Evolutionary conservation across 805 yeast genomes (phyloP).

Genomic region (Metschnikowia colocasiae): DNA sequence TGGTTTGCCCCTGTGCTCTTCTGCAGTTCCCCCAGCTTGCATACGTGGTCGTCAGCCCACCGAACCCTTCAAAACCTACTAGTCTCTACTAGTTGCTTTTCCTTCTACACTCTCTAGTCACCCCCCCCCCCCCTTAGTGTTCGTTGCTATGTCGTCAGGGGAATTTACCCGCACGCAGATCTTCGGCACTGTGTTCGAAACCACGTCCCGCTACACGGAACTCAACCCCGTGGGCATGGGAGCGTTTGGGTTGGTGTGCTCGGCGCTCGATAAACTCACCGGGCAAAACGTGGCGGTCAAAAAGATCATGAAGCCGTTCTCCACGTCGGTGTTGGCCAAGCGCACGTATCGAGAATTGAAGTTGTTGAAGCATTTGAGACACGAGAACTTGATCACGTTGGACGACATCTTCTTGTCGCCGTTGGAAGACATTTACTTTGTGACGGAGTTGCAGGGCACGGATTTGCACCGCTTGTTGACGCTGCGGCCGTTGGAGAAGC

Average conservation of each 20-base stretch:
- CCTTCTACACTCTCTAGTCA: background rate
- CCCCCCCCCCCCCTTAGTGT: too few species aligned
- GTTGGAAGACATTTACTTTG: constrained; percentile 91
- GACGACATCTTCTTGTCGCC: constrained; percentile 52
- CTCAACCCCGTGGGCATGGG: constrained; percentile 99
- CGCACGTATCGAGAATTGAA: constrained; percentile 95
- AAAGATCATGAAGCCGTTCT: constrained; percentile 96
- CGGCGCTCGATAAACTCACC: constrained; percentile 89
- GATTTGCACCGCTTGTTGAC: constrained; percentile 89
- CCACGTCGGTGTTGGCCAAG: constrained; percentile 91
- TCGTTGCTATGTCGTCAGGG: constrained; percentile 45
- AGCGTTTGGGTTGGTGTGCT: constrained; percentile 96
- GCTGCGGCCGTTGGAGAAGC: constrained; percentile 91
- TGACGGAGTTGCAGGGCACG: constrained; percentile 95
- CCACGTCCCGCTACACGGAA: constrained; percentile 84
- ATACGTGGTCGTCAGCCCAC: too few species aligned
- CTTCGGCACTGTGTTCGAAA: constrained; percentile 92
- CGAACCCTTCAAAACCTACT: too few species aligned
- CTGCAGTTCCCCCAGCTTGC: too few species aligned
- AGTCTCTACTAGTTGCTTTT: too few species aligned
- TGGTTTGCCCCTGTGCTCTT: too few species aligned
- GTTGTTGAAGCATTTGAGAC: constrained; percentile 86
- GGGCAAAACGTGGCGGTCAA: constrained; percentile 94
- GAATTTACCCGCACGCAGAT: constrained; percentile 75
- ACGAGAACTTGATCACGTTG: constrained; percentile 84